Evolutionary conservation across 805 yeast genomes (phyloP), one percentile per base, ranked within the genome.

Genomic region (Zygosaccharomyces kombuchaensis): DNA sequence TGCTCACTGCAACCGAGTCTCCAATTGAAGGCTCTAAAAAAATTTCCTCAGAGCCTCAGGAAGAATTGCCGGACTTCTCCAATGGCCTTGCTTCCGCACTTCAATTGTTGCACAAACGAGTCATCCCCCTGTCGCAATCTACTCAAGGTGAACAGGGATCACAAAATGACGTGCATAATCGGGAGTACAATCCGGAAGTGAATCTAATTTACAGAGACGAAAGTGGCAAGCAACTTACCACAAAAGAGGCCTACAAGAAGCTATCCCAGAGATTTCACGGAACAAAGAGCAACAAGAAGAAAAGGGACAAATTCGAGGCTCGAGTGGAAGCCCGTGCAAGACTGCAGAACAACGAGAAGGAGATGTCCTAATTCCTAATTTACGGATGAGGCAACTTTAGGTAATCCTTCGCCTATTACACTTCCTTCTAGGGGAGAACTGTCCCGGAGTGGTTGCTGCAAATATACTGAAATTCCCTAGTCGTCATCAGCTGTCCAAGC

Each of bases 231-330:
- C 69, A 70, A 16, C 63, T 88, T 22, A 67, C 73, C 25, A 72
- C 81, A 3, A 85, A 83, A 57, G 82, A 82, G 48, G 96, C 96
- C 1, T 87, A 77, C 69, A 87, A 85, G 66, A 77, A 77, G 49
- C 66, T 87, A 38, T 83, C 93, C 2, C 90, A 84, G 51, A 78
- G 80, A 52, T 87, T 86, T 62, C 96, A 87, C 60, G 95, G 93
- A 1, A 63, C 67, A 2, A 60, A 56, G 40, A 60, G 64, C 29
- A 64, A 59, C 40, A 48, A 56, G 31, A 55, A 49, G 32, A 64
- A 58, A 38, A 41, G 35, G 22, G 56, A 51, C 6, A 63, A 62
- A 40, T 48, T 50, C 25, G 52, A 52, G 23, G 49, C 58, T 9
- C 54, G 52, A 34, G 49, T 63, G 3, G 45, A 44, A 13, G 58